phyloP scores from a whole-genome alignment of 129 eudicot species.

The Flaveria ramosissima region DNA sequence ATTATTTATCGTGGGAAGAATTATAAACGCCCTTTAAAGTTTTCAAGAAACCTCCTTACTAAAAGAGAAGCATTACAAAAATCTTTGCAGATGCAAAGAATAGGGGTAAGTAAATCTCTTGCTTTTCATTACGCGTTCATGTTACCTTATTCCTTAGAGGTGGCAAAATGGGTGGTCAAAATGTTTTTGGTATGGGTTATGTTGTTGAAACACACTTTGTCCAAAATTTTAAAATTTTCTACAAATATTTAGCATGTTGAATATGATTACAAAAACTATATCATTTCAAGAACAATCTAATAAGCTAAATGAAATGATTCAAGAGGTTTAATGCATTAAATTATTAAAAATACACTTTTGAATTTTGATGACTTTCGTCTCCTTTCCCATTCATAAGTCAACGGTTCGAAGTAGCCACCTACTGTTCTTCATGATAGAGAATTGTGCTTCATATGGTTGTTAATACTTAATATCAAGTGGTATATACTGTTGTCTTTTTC shows the following conservation, averaged over 20 bases:
- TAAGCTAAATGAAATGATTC: not conserved
- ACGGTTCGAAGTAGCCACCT: not conserved
- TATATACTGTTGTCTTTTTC: constrained; percentile 13
- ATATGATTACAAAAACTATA: not conserved
- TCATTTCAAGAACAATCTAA: not conserved
- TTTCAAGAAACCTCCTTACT: constrained; percentile 53
- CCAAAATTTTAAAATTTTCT: not conserved
- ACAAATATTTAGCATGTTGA: not conserved
- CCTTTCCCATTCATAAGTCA: not conserved
- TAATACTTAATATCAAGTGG: not conserved
- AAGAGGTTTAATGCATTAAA: not conserved
- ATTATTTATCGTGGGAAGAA: constrained; percentile 91
- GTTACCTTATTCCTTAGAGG: not conserved
- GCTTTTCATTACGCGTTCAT: not conserved
- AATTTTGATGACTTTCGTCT: not conserved
- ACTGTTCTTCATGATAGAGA: not conserved
- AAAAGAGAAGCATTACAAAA: constrained; percentile 78
- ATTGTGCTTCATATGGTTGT: not conserved
- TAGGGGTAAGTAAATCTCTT: constrained; percentile 74
- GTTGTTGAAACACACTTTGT: not conserved
- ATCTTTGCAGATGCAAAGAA: constrained; percentile 86
- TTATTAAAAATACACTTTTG: not conserved
- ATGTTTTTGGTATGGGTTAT: constrained; percentile 3
- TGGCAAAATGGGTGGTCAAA: not conserved
- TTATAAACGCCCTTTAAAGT: constrained; percentile 69